Evolutionary conservation across 2,329 filamentous ascomycete genomes (phyloP).

Genomic region (Tolypocladium cylindrosporum): DNA sequence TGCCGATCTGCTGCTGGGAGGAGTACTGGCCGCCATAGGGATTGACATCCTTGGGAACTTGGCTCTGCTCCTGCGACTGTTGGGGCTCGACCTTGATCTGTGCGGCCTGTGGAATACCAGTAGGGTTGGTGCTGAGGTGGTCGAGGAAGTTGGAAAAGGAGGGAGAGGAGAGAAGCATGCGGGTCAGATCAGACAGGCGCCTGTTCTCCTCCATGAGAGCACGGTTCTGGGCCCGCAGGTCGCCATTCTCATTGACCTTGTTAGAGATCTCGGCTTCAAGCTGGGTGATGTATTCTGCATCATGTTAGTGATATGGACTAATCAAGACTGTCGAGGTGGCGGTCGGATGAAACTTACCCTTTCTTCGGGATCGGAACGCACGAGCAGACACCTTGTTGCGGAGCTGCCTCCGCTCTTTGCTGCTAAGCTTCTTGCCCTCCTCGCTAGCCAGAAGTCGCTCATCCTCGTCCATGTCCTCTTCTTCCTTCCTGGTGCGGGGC

Average conservation of each 20-base stretch:
- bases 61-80: conserved; percentile 31
- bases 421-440: conserved; percentile 97
- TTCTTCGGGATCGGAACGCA: conserved; percentile 94
- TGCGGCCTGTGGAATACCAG: conserved; percentile 27
- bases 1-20: conserved; percentile 60
- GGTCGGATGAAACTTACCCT: conserved; percentile 54
- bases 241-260: conserved; percentile 75
- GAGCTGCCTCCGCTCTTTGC: conserved; percentile 93
- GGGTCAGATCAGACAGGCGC: conserved; percentile 66
- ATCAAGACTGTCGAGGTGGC: no score
- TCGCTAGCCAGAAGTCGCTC: conserved; percentile 90
- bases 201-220: conserved; percentile 78
- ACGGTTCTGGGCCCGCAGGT: conserved; percentile 71
- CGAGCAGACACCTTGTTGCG: conserved; percentile 98
- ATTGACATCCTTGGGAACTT: conserved; percentile 57
- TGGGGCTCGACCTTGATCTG: conserved; percentile 29
- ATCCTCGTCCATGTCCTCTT: conserved; percentile 98
- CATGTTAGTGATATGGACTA: neutral
- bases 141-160: conserved; percentile 77
- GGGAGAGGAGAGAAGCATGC: conserved; percentile 69
- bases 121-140: conserved; percentile 52
- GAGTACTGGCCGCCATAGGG: conserved; percentile 45
- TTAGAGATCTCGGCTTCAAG: conserved; percentile 80
- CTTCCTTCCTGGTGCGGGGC: conserved; percentile 75
- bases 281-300: conserved; percentile 85